Base-by-base conservation (phyloP, 23 red algal species). In the Gracilaria caudata region DNA sequence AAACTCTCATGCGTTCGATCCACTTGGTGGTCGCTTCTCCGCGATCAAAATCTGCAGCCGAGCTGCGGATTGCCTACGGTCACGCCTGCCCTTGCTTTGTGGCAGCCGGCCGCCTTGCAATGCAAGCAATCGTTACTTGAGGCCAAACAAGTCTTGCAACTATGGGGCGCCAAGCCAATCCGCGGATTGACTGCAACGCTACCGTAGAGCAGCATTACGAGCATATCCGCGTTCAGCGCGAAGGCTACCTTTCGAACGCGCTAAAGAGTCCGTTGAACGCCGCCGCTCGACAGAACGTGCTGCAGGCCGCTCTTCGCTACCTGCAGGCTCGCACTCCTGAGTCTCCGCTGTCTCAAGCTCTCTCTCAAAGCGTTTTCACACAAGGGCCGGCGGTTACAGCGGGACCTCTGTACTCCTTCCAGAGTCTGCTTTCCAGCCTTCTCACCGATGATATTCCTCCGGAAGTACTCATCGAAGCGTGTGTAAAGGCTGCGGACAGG, bases 301-400 rank as follows among this genome's bases (percentile, higher is more conserved):
- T 89, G 28, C 24, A 63, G 72, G 85, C 85, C 2, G 64, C 85
- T 19, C 56, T 89, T 47, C 72, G 74, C 57, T 89, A 89, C 34
- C 39, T 89, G 5, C 70, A 89, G 58, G 47, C 51, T 66, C 85
- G 85, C 44, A 25, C 26, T 0, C 35, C 44, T 21, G 49, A 25
- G 32, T 89, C 85, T 21, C 68, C 53, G 21, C 44, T 73, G 7
- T 79, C 85, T 14, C 85, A 75, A 64, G 68, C 85, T 53, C 73
- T 26, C 0, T 68, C 73, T 3, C 64, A 64, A 72, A n/a, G 26
- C 7, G 38, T 63, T 14, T 19, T 70, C 28, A 68, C 80, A 26
- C 80, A 53, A 43, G 80, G 57, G 51, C 57, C 71, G 16, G 28
- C 70, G 0, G 38, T 47, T 12, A 40, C 40, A 46, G 21, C 43